A percentile compares a stretch with the other conserved stretches of the same genome.
Evolutionary conservation across 768 basidiomycete genomes (phyloP).

Genomic region (Pholiota molesta): DNA sequence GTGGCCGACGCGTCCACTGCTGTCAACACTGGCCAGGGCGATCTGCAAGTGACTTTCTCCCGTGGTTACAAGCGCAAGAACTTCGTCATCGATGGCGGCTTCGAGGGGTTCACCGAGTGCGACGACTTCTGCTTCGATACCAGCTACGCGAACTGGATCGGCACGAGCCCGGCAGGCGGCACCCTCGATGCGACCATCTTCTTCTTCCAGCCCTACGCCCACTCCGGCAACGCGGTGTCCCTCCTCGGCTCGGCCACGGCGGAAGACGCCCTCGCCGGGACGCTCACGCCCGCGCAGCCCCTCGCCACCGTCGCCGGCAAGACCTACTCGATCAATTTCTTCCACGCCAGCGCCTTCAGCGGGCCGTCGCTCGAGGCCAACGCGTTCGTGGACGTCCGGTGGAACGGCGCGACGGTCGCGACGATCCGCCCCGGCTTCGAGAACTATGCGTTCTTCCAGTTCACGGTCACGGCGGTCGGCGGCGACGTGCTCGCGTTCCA

Average conservation of each 20-base stretch:
- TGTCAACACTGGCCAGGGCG: conserved; percentile 48
- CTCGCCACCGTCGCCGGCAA: conserved; percentile 38
- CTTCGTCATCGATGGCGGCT: conserved; percentile 42
- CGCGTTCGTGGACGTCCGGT: conserved; percentile 43
- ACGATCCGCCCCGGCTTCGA: conserved; percentile 39
- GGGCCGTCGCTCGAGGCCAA: conserved; percentile 32
- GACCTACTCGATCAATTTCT: conserved; percentile 44
- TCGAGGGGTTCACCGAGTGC: conserved; percentile 44
- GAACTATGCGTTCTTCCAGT: conserved; percentile 40
- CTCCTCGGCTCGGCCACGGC: conserved; percentile 47
- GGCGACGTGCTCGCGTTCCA: conserved; percentile 41
- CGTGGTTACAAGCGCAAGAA: conserved; percentile 48
- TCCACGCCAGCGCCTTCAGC: conserved; percentile 42
- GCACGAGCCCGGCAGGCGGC: conserved; percentile 37
- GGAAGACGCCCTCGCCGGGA: conserved; percentile 39
- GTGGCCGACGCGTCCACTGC: conserved; percentile 46
- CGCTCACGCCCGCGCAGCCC: conserved; percentile 33
- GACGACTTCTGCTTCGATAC: conserved; percentile 43
- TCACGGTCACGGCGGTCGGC: conserved; percentile 36
- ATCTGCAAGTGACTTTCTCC: conserved; percentile 47
- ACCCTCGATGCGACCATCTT: conserved; percentile 46
- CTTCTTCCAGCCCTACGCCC: conserved; percentile 43
- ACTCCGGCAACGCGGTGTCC: conserved; percentile 39
- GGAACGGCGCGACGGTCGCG: conserved; percentile 41
- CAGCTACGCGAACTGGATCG: conserved; percentile 42